These are phyloP conservation scores for Clavispora vitiphila DNA, from an alignment of 805 yeast species.

Conservation along the genomic window DNA sequence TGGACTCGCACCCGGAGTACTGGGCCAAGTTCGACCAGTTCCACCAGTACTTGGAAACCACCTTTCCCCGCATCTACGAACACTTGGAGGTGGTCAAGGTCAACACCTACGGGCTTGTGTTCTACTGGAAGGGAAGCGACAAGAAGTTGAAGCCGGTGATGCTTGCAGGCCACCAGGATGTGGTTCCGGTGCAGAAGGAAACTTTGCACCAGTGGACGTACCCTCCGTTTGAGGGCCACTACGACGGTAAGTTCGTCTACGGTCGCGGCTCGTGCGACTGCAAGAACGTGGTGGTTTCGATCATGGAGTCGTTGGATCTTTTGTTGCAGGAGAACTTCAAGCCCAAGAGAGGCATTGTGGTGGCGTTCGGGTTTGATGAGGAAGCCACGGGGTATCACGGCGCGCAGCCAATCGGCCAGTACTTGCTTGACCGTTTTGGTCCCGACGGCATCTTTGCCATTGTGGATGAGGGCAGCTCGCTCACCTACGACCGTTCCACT, in stretches of 20 bases:
- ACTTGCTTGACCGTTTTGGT: conserved; percentile 13
- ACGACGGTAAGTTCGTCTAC: conserved; percentile 21
- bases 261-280: conserved; percentile 19
- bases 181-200: conserved; percentile 37
- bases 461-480: conserved; percentile 24
- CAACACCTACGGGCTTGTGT: conserved; percentile 33
- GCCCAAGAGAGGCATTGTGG: conserved; percentile 13
- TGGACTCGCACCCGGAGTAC: conserved; percentile 13
- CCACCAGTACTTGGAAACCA: conserved; percentile 25
- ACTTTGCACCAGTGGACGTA: conserved; percentile 35
- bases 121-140: conserved; percentile 33
- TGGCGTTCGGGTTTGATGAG: conserved; percentile 18
- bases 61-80: conserved; percentile 31
- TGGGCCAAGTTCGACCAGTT: conserved; percentile 20
- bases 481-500: conserved; percentile 28
- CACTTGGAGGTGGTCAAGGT: conserved; percentile 29
- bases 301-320: conserved; percentile 15
- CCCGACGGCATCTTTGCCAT: conserved; percentile 13
- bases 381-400: conserved; percentile 16
- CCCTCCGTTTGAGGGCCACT: conserved; percentile 34
- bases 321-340: conserved; percentile 6
- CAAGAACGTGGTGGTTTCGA: conserved; percentile 14
- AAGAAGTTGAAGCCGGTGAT: conserved; percentile 29
- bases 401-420: conserved; percentile 11
- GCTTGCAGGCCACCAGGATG: conserved; percentile 38